Evolutionary conservation across 371 early-diverging fungal species (phyloP).

Genomic region (Catenaria anguillulae): DNA sequence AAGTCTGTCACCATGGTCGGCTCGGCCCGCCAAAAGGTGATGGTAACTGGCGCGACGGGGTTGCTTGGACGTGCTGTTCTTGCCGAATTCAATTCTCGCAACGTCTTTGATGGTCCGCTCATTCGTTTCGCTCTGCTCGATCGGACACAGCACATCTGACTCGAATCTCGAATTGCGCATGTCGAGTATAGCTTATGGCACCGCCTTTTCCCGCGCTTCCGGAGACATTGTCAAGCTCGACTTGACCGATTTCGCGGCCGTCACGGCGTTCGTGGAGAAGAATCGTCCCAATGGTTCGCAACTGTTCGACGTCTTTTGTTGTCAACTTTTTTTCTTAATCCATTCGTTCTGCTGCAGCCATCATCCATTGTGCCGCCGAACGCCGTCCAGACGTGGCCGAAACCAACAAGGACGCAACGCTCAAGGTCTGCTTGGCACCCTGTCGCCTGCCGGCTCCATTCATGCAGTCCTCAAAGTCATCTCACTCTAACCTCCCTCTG

Average conservation of each 20-base stretch:
- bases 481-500: not conserved
- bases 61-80: conserved; percentile 62
- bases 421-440: too few species aligned
- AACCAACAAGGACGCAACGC: conserved; percentile 36
- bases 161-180: not conserved
- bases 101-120: not conserved
- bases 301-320: not conserved
- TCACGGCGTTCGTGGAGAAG: conserved; percentile 33
- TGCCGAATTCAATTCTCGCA: conserved; percentile 23
- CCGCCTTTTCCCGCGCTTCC: conserved; percentile 46
- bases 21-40: too few species aligned
- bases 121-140: not conserved
- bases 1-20: too few species aligned
- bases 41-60: conserved; percentile 55
- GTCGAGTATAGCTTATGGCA: conserved; percentile 40
- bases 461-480: not conserved
- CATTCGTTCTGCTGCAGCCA: conserved; percentile 26
- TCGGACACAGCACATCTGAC: not conserved
- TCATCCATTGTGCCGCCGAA: conserved; percentile 78
- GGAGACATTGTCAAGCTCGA: conserved; percentile 48
- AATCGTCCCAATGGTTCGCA: conserved; percentile 40
- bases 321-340: too few species aligned
- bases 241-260: conserved; percentile 39
- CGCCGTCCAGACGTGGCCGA: conserved; percentile 72
- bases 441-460: conserved; percentile 25